Evolutionary conservation across 331 rosid genomes (phyloP).

Genomic region (Malus hybrid): DNA sequence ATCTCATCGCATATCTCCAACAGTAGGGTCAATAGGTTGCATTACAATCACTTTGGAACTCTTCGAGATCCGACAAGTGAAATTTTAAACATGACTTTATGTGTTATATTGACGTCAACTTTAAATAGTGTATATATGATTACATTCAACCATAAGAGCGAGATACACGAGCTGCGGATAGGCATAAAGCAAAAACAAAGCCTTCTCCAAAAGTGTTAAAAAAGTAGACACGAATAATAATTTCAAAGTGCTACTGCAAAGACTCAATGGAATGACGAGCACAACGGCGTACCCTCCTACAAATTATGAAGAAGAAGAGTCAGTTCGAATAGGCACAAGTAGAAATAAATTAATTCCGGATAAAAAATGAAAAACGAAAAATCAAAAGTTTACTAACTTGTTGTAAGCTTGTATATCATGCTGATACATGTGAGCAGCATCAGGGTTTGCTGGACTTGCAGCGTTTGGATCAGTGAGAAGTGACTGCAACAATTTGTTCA

Average conservation of each 20-base stretch:
- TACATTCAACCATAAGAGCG: conserved; percentile 4
- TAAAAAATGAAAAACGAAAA: neutral
- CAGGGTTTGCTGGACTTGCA: conserved; percentile 27
- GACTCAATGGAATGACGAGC: conserved; percentile 30
- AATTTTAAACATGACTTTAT: too few relatives aligned
- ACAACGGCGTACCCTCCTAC: conserved; percentile 28
- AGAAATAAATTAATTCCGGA: neutral
- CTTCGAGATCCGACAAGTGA: too few relatives aligned
- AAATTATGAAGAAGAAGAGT: neutral
- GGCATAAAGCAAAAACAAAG: neutral
- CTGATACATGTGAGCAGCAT: conserved; percentile 26
- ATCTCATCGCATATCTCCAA: too few relatives aligned
- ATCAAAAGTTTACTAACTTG: conserved; percentile 9
- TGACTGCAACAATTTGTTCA: conserved; percentile 10
- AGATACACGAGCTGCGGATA: neutral
- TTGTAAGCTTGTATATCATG: conserved; percentile 25
- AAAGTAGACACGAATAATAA: neutral
- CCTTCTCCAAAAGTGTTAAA: neutral
- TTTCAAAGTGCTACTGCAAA: neutral
- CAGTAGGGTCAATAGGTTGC: too few relatives aligned
- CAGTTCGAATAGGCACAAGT: neutral
- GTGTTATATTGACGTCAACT: neutral
- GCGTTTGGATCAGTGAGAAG: conserved; percentile 31
- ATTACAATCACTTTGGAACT: too few relatives aligned
- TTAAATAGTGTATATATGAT: neutral